Percentiles rank a stretch among this genome's conserved stretches.
Conservation (phyloP, 106 monocot species). For the Dioscorea alata region DNA sequence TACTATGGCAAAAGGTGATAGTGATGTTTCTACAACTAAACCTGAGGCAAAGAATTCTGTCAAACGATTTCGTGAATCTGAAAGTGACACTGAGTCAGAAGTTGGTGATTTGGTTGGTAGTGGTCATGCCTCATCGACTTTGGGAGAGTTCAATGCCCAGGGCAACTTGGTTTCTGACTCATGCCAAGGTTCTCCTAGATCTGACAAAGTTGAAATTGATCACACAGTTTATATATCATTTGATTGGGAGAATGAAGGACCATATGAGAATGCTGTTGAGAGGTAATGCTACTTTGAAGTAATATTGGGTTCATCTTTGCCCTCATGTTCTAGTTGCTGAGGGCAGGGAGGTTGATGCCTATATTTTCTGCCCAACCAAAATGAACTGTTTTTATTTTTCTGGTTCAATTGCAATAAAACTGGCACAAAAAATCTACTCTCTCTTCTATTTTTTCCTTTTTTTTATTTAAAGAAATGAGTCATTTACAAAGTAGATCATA, state of each 20-base stretch:
- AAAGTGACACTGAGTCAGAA: slow-evolving; percentile 75
- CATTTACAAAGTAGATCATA: too few species aligned
- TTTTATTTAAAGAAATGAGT: too few species aligned
- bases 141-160: slow-evolving; percentile 16
- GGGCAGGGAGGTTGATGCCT: too few species aligned
- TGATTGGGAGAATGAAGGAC: slow-evolving; percentile 90
- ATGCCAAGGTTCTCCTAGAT: slow-evolving; percentile 25
- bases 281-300: slow-evolving; percentile 28
- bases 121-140: slow-evolving; percentile 23
- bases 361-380: too few species aligned
- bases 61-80: slow-evolving; percentile 72
- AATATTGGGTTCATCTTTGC: too few species aligned
- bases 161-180: slow-evolving; percentile 22
- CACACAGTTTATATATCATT: slow-evolving; percentile 61
- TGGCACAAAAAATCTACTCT: too few species aligned
- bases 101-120: slow-evolving; percentile 36
- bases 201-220: slow-evolving; percentile 27
- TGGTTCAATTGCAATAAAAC: too few species aligned
- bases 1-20: slow-evolving; percentile 29
- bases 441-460: too few species aligned
- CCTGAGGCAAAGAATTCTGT: slow-evolving; percentile 37
- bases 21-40: slow-evolving; percentile 26
- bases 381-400: too few species aligned
- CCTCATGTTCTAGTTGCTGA: too few species aligned
- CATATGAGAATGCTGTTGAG: slow-evolving; percentile 78